Conservation (phyloP, 2,329 filamentous ascomycete species). For the Stachybotrys chartarum region DNA sequence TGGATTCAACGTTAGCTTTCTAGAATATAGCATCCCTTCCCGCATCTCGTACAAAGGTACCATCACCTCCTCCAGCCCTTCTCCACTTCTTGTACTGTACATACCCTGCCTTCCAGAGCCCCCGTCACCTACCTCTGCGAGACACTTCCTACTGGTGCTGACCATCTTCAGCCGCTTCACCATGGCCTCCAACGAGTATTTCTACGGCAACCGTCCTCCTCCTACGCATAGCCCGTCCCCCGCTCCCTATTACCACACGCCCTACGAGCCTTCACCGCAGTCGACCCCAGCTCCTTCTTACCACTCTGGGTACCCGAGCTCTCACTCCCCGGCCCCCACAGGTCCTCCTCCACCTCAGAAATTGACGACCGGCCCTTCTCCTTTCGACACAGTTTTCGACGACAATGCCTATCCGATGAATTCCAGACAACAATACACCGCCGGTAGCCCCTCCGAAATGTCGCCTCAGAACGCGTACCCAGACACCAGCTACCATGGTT, state of each 20-base stretch:
- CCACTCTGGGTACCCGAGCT: conserved; percentile 15
- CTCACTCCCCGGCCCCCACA: conserved; percentile 12
- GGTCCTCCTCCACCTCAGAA: conserved; percentile 10
- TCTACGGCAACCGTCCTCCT: conserved; percentile 35
- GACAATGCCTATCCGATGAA: conserved; percentile 57
- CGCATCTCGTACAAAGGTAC: not conserved
- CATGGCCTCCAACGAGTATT: conserved; percentile 65
- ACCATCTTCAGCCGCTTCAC: not conserved
- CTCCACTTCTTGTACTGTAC: not conserved
- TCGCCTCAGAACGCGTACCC: conserved; percentile 32
- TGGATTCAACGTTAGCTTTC: too few relatives aligned
- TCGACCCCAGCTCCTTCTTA: conserved; percentile 31
- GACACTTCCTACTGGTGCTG: not conserved
- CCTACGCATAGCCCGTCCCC: conserved; percentile 27
- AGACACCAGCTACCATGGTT: conserved; percentile 53
- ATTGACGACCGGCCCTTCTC: conserved; percentile 27
- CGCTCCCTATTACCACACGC: conserved; percentile 31
- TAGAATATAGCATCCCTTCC: not conserved
- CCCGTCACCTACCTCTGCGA: not conserved
- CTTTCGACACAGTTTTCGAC: conserved; percentile 61
- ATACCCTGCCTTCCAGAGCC: not conserved
- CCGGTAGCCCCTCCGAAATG: conserved; percentile 31
- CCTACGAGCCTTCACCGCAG: conserved; percentile 32
- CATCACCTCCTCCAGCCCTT: not conserved
- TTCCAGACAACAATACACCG: conserved; percentile 22